Base-by-base conservation (phyloP, 495 filamentous ascomycete species). In the Extremus antarcticus region DNA sequence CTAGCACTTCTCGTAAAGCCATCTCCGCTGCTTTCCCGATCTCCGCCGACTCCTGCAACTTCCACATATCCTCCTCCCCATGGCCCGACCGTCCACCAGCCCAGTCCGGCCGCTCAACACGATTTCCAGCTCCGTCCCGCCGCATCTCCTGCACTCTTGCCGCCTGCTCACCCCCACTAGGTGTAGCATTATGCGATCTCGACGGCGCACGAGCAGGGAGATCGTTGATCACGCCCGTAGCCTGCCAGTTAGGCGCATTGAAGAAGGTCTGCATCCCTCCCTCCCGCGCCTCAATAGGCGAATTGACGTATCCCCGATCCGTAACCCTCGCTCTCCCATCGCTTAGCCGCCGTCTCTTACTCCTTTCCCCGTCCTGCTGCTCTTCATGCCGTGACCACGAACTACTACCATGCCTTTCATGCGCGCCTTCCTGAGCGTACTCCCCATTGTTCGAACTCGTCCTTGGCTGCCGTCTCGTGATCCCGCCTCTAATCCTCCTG, bases 151-250 rank as follows among this genome's bases (percentile, higher is more conserved):
- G 24, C 0, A 54, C 45, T 7, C 58, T 47, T 43, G 56, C 47
- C 25, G 58, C 35, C 43, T 61, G 58, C 8, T 50, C 43, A 17
- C 46, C 23, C 46, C 4, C 29, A 35, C 7, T 13, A 35, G 53
- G 43, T 23, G 57, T 29, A 1, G 51, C 21, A 9, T 3, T 24
- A 21, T 56, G 25, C 9, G 19, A 35, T 20, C 51, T 16, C 45
- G 59, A 54, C 0, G 50, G 38, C 17, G 47, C 59, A 45, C 50
- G 72, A 70, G 25, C 76, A 64, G 76, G 79, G 40, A 88, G 75
- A 63, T 86, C 80, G 64, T 91, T 91, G 63, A 90, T 88, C 1
- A 91, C 87, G 3, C 86, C 86, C 2, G 85, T 88, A 35, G 78
- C 75, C 65, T 90, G 80, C 88, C 89, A 92, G 47, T 78, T 84